Percentiles rank a stretch among this genome's conserved stretches.
phyloP scores from a whole-genome alignment of 176 grass and related monocot species.

The Saccharum officinarum region DNA sequence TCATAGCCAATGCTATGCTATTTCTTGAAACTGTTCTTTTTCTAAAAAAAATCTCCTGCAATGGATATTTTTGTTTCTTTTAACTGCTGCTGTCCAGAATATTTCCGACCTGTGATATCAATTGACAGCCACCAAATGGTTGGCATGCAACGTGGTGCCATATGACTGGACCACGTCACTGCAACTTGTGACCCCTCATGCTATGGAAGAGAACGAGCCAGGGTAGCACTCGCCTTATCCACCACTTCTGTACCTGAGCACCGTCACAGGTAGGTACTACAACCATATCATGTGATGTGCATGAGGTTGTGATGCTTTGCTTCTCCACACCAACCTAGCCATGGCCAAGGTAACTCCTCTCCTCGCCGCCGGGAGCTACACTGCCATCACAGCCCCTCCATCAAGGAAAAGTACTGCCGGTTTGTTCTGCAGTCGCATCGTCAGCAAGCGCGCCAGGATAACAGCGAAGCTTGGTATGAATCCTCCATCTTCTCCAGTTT shows the following conservation, averaged over 20 bases:
- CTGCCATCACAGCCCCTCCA: slow-evolving; percentile 9
- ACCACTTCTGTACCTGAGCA: not conserved
- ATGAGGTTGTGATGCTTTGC: slow-evolving; percentile 28
- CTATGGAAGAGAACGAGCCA: slow-evolving; percentile 35
- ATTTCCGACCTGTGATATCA: not conserved
- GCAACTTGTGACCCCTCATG: slow-evolving; percentile 8
- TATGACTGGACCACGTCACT: slow-evolving; percentile 23
- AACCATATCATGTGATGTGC: slow-evolving; percentile 11
- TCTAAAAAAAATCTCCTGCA: not conserved
- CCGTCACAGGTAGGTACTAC: not conserved
- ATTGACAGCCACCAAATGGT: not conserved
- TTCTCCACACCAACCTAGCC: slow-evolving; percentile 20
- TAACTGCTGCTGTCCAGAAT: not conserved
- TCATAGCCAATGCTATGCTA: not conserved
- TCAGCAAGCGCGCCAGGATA: slow-evolving; percentile 46
- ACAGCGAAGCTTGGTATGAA: slow-evolving; percentile 48
- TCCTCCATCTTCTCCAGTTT: not conserved
- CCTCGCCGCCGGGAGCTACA: slow-evolving; percentile 20
- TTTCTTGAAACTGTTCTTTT: not conserved
- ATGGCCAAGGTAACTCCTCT: slow-evolving; percentile 51
- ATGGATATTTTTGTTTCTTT: not conserved
- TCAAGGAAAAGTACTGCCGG: not conserved
- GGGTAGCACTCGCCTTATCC: slow-evolving; percentile 47
- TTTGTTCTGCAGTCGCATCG: not conserved
- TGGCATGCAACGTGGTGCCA: slow-evolving; percentile 10